Base-by-base conservation (phyloP, 805 yeast genomes). In the Clavispora carvajalis region DNA sequence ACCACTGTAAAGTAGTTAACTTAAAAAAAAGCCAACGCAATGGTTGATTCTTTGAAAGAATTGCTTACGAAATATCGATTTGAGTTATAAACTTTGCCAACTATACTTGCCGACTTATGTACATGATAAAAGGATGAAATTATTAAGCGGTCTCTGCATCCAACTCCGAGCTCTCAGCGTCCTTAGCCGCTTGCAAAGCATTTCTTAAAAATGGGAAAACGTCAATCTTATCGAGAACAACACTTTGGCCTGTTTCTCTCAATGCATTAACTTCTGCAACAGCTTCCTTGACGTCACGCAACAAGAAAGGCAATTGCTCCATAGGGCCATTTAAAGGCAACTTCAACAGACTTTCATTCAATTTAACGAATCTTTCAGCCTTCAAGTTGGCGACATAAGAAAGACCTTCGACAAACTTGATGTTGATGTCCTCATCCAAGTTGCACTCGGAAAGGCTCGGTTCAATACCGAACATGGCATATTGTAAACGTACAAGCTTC, bases 401-500 rank as follows among this genome's bases (percentile, higher is more conserved):
- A 33, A 90, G 68, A 18, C 96, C 96, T 40, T 76, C 67, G 38
- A 84, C 83, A 30, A 67, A 64, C 40, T 58, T 62, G 21, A 52
- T 65, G 42, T 62, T 59, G 42, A 71, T 67, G 54, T 83, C 84
- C 11, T 80, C 79, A 13, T 63, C 59, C 49, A 81, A 74, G 40
- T 78, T 78, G 40, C 74, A 59, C 34, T 65, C 81, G 35, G 79
- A 70, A 41, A 76, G 67, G 39, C 77, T 79, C 22, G 85, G 87
- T 44, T 80, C 79, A 41, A 89, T 84, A n/a, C 96, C 96, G 56
- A 80, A 90, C 22, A 88, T 60, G 0, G 95, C 90, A 51, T 72
- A 78, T 60, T 86, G 95, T 52, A 89, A 73, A 57, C 98, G 79
- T 42, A 79, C 80, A 43, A 90, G 69, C 54, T 79, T 79, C 40